Evolutionary conservation across 306 rosid species (phyloP).

Genomic region (Trichosanthes cucumerina): DNA sequence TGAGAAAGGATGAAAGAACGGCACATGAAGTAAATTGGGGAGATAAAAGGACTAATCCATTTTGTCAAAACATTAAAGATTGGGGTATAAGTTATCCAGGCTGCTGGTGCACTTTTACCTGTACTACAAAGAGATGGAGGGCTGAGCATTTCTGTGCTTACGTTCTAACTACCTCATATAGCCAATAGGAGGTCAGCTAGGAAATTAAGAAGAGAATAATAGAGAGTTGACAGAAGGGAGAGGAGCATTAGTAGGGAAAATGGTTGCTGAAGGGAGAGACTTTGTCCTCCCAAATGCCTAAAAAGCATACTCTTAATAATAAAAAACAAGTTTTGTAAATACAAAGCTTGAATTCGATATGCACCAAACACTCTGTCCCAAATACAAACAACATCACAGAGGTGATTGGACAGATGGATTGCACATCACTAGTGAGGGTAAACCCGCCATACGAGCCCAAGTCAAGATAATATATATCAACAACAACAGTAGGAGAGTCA

Average conservation of each 20-base stretch:
- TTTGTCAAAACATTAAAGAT: no score
- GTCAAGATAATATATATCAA: no score
- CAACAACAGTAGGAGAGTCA: no score
- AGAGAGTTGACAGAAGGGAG: neutral
- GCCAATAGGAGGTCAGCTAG: neutral
- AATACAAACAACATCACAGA: neutral
- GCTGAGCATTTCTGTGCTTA: neutral
- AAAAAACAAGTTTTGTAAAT: neutral
- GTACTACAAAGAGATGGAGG: neutral
- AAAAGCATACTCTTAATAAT: neutral
- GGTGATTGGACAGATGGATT: neutral
- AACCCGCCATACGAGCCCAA: no score
- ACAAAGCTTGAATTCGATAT: neutral
- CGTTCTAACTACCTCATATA: neutral
- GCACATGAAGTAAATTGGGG: neutral
- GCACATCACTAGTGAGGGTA: neutral
- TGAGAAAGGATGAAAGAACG: neutral
- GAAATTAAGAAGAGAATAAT: neutral
- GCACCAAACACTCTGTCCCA: neutral
- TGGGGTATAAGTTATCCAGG: neutral
- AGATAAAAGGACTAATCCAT: neutral
- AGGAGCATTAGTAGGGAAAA: neutral
- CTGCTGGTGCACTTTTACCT: neutral
- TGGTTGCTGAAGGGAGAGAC: neutral
- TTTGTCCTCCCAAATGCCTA: neutral